phyloP scores from a whole-genome alignment of 1,284 basidiomycete species.

The Fistulinella cinereoalba region DNA sequence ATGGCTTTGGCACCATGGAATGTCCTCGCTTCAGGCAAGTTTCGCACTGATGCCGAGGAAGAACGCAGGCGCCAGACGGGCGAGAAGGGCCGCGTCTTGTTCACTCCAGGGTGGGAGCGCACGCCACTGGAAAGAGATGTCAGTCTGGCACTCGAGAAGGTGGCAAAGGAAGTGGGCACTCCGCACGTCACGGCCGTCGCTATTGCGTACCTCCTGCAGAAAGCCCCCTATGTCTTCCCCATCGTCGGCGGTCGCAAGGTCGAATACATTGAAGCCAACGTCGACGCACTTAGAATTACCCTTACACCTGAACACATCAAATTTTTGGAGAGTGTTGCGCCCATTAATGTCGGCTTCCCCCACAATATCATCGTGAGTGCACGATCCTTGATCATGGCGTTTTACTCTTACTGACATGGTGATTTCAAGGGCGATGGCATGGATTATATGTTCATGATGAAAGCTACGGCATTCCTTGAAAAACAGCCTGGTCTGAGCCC shows the following conservation, averaged over 20 bases:
- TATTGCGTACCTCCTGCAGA: slow-evolving; percentile 51
- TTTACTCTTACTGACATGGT: background rate
- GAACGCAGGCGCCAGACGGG: slow-evolving; percentile 15
- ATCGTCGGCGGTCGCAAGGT: slow-evolving; percentile 51
- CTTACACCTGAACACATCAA: slow-evolving; percentile 45
- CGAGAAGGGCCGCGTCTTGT: slow-evolving; percentile 19
- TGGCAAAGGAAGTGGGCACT: slow-evolving; percentile 24
- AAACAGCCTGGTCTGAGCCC: slow-evolving; percentile 15
- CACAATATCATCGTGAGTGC: slow-evolving; percentile 36
- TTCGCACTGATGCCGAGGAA: slow-evolving; percentile 32
- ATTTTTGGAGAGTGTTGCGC: slow-evolving; percentile 39
- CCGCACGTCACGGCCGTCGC: slow-evolving; percentile 32
- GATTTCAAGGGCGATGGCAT: slow-evolving; percentile 28
- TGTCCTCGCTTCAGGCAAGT: slow-evolving; percentile 32
- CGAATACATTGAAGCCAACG: slow-evolving; percentile 46
- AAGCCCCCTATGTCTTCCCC: slow-evolving; percentile 48
- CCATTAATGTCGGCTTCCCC: slow-evolving; percentile 48
- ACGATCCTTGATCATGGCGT: background rate
- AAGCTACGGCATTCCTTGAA: slow-evolving; percentile 22
- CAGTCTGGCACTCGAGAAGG: slow-evolving; percentile 11
- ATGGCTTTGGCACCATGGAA: slow-evolving; percentile 40
- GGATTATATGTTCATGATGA: slow-evolving; percentile 8
- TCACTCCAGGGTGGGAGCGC: slow-evolving; percentile 3
- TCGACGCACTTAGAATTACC: slow-evolving; percentile 45
- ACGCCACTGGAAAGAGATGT: no score